These are phyloP conservation scores for Hemileccinum rubropunctum DNA, from an alignment of 768 basidiomycete species.

Conservation along the genomic window DNA sequence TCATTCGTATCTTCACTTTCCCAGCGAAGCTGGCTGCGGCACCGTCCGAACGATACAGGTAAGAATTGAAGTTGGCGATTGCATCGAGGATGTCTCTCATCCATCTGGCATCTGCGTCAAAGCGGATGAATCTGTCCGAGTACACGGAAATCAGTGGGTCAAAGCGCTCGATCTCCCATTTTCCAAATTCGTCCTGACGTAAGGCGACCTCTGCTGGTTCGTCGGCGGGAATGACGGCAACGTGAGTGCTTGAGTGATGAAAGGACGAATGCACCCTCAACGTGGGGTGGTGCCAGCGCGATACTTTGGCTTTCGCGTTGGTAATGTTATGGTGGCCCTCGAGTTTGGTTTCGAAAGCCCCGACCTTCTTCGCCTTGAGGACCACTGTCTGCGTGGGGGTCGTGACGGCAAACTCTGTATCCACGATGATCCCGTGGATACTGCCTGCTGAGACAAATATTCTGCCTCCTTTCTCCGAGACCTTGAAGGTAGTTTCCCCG, in stretches of 20 bases:
- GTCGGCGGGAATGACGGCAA: slow-evolving; percentile 4
- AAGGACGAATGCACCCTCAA: slow-evolving; percentile 8
- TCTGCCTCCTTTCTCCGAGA: slow-evolving; percentile 1
- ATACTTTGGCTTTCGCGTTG: slow-evolving; percentile 9
- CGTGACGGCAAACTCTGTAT: slow-evolving; percentile 12
- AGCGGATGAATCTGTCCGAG: slow-evolving; percentile 1
- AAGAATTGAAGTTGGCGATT: slow-evolving; percentile 20
- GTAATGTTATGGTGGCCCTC: slow-evolving; percentile 8
- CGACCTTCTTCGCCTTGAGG: slow-evolving; percentile 14
- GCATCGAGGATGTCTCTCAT: slow-evolving; percentile 6
- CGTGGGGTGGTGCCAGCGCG: slow-evolving; percentile 7
- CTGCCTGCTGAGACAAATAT: slow-evolving; percentile 17
- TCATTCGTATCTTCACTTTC: slow-evolving; percentile 12
- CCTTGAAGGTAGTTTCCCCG: slow-evolving; percentile 15
- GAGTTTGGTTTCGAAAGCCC: slow-evolving; percentile 13
- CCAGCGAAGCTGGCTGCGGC: slow-evolving; percentile 6
- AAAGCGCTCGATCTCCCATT: slow-evolving; percentile 17
- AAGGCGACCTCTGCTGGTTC: slow-evolving; percentile 13
- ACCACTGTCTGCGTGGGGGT: background rate
- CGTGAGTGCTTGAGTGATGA: background rate
- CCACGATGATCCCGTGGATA: slow-evolving; percentile 15
- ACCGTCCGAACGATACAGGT: slow-evolving; percentile 15
- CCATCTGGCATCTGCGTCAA: slow-evolving; percentile 3
- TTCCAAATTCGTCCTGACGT: background rate
- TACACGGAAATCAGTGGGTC: slow-evolving; percentile 11